phyloP scores from a whole-genome alignment of 1,139 yeast genomes.

The Kurtzmaniella quercitrusa region DNA sequence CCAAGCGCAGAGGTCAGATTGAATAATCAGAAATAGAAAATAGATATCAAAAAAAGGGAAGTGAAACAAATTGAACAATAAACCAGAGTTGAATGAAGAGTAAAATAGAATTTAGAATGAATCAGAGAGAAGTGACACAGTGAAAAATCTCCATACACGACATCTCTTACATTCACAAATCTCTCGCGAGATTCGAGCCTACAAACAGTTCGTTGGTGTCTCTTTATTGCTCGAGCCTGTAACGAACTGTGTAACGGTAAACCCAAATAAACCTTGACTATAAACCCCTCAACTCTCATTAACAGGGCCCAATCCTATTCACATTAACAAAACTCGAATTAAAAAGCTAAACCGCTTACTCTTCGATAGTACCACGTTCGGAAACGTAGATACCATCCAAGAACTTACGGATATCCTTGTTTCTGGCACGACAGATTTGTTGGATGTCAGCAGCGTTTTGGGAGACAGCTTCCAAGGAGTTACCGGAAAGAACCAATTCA shows the following conservation, averaged over 20 bases:
- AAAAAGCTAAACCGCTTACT: constrained; percentile 28
- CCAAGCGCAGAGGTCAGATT: no score
- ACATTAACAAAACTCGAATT: constrained; percentile 7
- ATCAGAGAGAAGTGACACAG: no score
- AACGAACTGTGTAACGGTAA: constrained; percentile 44
- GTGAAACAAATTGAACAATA: no score
- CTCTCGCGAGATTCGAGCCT: no score
- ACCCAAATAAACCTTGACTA: constrained; percentile 28
- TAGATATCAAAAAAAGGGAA: no score
- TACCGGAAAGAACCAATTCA: constrained; percentile 88
- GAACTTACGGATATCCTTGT: constrained; percentile 99
- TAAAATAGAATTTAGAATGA: no score
- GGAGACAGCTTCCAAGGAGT: constrained; percentile 97
- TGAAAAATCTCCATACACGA: no score
- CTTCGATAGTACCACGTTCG: constrained; percentile 84
- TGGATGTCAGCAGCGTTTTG: constrained; percentile 98
- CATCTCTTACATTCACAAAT: no score
- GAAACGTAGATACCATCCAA: constrained; percentile 99
- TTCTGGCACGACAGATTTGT: constrained; percentile 98
- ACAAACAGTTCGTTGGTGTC: constrained; percentile 57
- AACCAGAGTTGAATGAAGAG: no score
- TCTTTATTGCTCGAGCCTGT: constrained; percentile 52
- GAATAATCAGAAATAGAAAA: no score
- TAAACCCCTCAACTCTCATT: constrained; percentile 12
- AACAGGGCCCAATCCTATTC: constrained; percentile 5